These are phyloP conservation scores for Erodium moschatum DNA, from an alignment of 441 rosid genomes.

Conservation along the genomic window DNA sequence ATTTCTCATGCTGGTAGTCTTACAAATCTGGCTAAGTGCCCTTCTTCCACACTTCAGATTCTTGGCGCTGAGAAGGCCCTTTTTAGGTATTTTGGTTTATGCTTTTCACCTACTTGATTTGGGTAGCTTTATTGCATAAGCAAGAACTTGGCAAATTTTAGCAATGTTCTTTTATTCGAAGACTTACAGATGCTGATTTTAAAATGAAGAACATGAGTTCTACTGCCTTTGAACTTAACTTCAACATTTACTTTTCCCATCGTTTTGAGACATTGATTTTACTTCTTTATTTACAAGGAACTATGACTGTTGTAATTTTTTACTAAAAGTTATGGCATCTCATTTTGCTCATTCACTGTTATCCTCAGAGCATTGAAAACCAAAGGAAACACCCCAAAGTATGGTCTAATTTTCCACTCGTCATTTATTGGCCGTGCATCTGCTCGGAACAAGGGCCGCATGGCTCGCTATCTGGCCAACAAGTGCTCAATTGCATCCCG, in stretches of 20 bases:
- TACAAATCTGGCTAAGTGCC: constrained; percentile 90
- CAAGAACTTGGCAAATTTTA: background rate
- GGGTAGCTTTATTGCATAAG: background rate
- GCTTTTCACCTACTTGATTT: background rate
- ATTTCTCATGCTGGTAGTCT: constrained; percentile 98
- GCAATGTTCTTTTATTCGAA: background rate
- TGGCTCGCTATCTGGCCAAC: constrained; percentile 91
- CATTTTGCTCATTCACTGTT: constrained; percentile 8
- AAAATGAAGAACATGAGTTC: background rate
- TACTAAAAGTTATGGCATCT: background rate
- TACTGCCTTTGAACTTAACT: background rate
- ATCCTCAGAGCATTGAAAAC: constrained; percentile 75
- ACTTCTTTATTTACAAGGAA: no score
- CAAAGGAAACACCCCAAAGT: constrained; percentile 81
- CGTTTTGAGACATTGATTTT: background rate
- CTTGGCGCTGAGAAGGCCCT: constrained; percentile 97
- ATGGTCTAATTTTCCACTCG: constrained; percentile 90
- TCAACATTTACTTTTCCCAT: background rate
- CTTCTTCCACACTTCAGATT: constrained; percentile 95
- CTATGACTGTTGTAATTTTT: background rate
- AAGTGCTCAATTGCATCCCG: constrained; percentile 93
- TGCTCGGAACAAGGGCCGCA: constrained; percentile 87
- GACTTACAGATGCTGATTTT: background rate
- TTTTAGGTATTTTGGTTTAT: constrained; percentile 49
- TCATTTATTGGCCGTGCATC: constrained; percentile 95